Conservation (phyloP, 1,139 yeast genomes). For the Pichia sp. region DNA sequence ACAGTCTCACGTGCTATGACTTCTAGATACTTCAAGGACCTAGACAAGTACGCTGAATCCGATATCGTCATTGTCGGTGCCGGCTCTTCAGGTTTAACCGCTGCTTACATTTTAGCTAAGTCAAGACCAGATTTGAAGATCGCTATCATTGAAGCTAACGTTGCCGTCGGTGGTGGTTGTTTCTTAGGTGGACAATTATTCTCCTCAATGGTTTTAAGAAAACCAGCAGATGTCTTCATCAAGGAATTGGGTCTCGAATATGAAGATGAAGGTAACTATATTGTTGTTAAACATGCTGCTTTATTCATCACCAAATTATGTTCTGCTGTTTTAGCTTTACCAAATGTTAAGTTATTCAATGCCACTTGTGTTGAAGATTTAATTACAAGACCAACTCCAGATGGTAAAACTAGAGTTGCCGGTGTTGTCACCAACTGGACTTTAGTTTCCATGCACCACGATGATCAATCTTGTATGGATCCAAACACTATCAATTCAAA, state of each 20-base stretch:
- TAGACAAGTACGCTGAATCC: conserved; percentile 68
- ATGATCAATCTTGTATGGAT: conserved; percentile 76
- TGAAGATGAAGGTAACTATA: conserved; percentile 77
- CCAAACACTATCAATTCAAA: conserved; percentile 75
- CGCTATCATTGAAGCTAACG: conserved; percentile 69
- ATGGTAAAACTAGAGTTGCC: conserved; percentile 58
- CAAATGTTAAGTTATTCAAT: conserved; percentile 70
- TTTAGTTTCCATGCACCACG: conserved; percentile 68
- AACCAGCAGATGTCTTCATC: conserved; percentile 67
- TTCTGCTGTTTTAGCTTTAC: conserved; percentile 63
- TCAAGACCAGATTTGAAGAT: conserved; percentile 72
- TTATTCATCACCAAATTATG: conserved; percentile 66
- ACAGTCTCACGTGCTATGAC: conserved; percentile 85
- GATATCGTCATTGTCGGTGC: conserved; percentile 76
- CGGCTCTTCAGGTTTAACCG: conserved; percentile 71
- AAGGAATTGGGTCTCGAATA: conserved; percentile 58
- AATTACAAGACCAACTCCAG: conserved; percentile 59
- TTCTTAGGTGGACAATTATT: conserved; percentile 79
- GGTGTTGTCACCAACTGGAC: conserved; percentile 87
- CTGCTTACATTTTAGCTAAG: conserved; percentile 67
- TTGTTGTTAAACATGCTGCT: conserved; percentile 78
- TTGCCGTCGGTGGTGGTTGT: conserved; percentile 77
- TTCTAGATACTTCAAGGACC: conserved; percentile 62
- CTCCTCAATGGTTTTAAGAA: conserved; percentile 73
- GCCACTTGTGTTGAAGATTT: conserved; percentile 80